Conservation (phyloP, 2,329 filamentous ascomycete genomes). For the Fusarium pininemorale region DNA sequence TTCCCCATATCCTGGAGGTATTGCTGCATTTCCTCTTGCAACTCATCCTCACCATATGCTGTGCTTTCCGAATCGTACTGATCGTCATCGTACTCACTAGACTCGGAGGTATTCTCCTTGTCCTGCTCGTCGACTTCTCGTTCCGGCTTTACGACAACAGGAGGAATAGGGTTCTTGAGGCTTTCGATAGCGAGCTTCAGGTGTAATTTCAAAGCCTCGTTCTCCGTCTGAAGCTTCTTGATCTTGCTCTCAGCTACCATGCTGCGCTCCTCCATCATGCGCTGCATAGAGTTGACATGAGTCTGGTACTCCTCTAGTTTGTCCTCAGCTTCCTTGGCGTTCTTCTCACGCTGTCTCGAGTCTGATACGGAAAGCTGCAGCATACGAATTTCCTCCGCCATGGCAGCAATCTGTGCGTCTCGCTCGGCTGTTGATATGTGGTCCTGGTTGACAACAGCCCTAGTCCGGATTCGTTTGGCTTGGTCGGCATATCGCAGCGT, state of each 20-base stretch:
- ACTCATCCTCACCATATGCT: constrained; percentile 63
- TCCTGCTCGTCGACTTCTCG: constrained; percentile 46
- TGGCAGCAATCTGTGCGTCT: constrained; percentile 91
- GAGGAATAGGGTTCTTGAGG: constrained; percentile 89
- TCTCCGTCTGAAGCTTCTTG: constrained; percentile 86
- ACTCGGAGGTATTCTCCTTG: constrained; percentile 56
- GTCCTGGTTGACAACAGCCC: constrained; percentile 95
- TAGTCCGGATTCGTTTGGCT: constrained; percentile 95
- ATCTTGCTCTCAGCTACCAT: constrained; percentile 96
- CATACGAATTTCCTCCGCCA: constrained; percentile 92
- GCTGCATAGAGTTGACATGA: constrained; percentile 88
- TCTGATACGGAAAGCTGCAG: constrained; percentile 81
- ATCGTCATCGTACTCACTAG: constrained; percentile 67
- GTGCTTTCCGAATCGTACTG: constrained; percentile 60
- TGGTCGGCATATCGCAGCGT: constrained; percentile 97
- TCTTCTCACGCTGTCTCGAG: constrained; percentile 74
- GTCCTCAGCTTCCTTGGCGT: constrained; percentile 80
- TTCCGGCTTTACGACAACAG: constrained; percentile 54
- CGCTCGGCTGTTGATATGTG: constrained; percentile 91
- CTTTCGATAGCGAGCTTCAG: constrained; percentile 86
- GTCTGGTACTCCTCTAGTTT: constrained; percentile 94
- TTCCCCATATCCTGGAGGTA: constrained; percentile 87
- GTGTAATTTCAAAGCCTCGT: constrained; percentile 87
- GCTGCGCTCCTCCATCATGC: constrained; percentile 93
- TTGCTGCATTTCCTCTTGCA: constrained; percentile 86